Conservation (phyloP, 192 early-diverging fungal genomes). For the Diversispora eburnea region DNA sequence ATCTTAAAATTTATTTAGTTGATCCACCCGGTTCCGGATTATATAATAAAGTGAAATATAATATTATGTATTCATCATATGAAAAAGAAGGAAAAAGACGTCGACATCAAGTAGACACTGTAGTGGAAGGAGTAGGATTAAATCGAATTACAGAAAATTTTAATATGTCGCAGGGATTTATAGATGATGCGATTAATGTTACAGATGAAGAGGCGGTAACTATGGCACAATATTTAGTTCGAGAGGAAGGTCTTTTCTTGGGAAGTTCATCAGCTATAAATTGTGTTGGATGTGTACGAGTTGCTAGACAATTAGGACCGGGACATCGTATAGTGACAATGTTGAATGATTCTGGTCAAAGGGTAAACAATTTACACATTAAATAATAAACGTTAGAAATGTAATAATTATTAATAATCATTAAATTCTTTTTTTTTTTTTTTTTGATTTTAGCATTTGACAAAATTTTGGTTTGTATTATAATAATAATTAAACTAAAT, state of each 20-base stretch:
- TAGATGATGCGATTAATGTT: slow-evolving; percentile 83
- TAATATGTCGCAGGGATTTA: slow-evolving; percentile 48
- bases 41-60: slow-evolving; percentile 86
- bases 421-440: not conserved
- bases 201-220: slow-evolving; percentile 82
- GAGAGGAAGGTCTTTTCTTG: slow-evolving; percentile 83
- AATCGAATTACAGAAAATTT: slow-evolving; percentile 93
- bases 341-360: slow-evolving; percentile 84
- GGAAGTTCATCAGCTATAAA: slow-evolving; percentile 91
- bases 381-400: not conserved
- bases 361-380: slow-evolving; percentile 32
- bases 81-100: slow-evolving; percentile 87
- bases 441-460: slow-evolving; percentile 58
- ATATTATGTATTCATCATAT: slow-evolving; percentile 82
- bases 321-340: slow-evolving; percentile 91
- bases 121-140: slow-evolving; percentile 95
- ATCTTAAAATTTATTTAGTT: slow-evolving; percentile 69
- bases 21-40: slow-evolving; percentile 93
- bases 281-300: slow-evolving; percentile 80
- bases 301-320: slow-evolving; percentile 76
- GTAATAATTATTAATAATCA: not conserved
- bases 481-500: not conserved
- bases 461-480: slow-evolving; percentile 82
- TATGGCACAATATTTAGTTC: slow-evolving; percentile 83
- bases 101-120: slow-evolving; percentile 95